phyloP scores from a whole-genome alignment of 2,329 filamentous ascomycete genomes.

The Colletotrichum sp. region DNA sequence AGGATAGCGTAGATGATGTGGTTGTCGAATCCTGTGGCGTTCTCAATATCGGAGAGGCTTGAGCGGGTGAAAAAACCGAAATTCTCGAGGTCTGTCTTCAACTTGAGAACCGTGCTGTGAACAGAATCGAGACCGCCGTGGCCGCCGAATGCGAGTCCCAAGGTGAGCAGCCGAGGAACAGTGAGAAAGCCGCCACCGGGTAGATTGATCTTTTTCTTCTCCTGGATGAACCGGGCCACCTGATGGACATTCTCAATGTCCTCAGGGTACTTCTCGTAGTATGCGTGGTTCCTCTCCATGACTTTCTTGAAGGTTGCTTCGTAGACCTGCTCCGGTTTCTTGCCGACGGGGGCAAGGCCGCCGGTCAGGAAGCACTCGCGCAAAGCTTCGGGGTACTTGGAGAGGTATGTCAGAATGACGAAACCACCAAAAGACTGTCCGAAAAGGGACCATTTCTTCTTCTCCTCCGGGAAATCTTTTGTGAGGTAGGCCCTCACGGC shows the following conservation, averaged over 20 bases:
- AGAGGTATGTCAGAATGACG: slow-evolving; percentile 83
- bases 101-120: slow-evolving; percentile 75
- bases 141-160: slow-evolving; percentile 80
- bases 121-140: slow-evolving; percentile 79
- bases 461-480: slow-evolving; percentile 68
- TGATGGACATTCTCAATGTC: slow-evolving; percentile 72
- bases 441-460: slow-evolving; percentile 83
- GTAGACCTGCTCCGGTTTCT: slow-evolving; percentile 78
- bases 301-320: slow-evolving; percentile 72
- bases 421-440: slow-evolving; percentile 96
- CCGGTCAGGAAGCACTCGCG: slow-evolving; percentile 86
- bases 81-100: slow-evolving; percentile 74
- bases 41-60: slow-evolving; percentile 73
- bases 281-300: slow-evolving; percentile 74
- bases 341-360: slow-evolving; percentile 79
- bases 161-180: slow-evolving; percentile 73
- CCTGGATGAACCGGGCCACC: slow-evolving; percentile 69
- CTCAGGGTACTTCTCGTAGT: slow-evolving; percentile 85
- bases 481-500: slow-evolving; percentile 81
- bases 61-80: slow-evolving; percentile 79
- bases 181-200: slow-evolving; percentile 78
- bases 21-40: slow-evolving; percentile 72
- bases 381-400: slow-evolving; percentile 77
- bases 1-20: slow-evolving; percentile 84
- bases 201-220: slow-evolving; percentile 59